Conservation (phyloP, 805 yeast genomes). For the Jamesozyma rosinii region DNA sequence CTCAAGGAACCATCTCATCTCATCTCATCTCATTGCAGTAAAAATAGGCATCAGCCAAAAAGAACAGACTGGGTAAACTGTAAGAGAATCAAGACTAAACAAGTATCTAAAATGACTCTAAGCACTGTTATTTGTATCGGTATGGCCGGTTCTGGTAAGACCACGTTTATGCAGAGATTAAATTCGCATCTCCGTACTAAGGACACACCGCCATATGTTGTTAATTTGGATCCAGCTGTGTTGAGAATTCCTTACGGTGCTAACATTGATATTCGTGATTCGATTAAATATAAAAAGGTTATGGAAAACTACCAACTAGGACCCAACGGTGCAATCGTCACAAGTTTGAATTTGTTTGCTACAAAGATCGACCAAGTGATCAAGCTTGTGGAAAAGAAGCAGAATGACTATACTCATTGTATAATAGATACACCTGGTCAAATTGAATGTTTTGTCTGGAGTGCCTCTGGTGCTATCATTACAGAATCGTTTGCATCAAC, state of each 20-base stretch:
- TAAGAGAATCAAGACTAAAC: too few species aligned
- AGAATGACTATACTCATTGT: constrained; percentile 49
- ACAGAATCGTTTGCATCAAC: constrained; percentile 95
- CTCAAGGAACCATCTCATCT: neutral
- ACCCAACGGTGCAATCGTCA: constrained; percentile 97
- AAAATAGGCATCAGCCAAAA: too few species aligned
- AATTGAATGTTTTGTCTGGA: constrained; percentile 97
- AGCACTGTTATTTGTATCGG: constrained; percentile 46
- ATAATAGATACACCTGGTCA: constrained; percentile 98
- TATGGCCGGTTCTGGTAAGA: constrained; percentile 83
- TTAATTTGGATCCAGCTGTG: constrained; percentile 95
- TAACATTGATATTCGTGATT: constrained; percentile 91
- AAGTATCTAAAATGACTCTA: constrained; percentile 28
- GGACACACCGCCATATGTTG: constrained; percentile 75
- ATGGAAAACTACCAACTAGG: constrained; percentile 94
- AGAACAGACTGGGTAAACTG: too few species aligned
- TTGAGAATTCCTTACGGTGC: constrained; percentile 87
- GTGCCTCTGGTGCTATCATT: constrained; percentile 92
- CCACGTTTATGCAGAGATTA: constrained; percentile 93
- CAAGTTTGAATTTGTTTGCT: constrained; percentile 81
- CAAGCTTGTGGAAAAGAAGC: constrained; percentile 68
- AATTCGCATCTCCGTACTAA: constrained; percentile 77
- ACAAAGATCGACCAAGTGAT: constrained; percentile 96
- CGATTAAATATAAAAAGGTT: constrained; percentile 89
- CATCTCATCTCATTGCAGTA: too few species aligned